Conservation (phyloP, 169 alveolate species). For the Eimeria acervulina region DNA sequence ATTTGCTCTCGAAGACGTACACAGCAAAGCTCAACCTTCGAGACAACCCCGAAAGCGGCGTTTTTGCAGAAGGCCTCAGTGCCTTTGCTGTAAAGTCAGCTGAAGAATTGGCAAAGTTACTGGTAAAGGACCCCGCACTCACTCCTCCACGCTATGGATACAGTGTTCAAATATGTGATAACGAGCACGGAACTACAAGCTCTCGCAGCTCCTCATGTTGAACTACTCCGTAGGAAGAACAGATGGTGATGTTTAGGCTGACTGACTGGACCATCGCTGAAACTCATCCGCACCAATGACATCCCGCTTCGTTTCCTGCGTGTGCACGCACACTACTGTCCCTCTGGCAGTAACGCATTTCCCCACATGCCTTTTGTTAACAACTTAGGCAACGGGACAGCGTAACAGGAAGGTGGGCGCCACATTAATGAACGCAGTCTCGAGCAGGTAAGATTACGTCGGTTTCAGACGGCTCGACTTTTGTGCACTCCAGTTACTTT, state of each 20-base stretch:
- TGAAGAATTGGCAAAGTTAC: slow-evolving; percentile 91
- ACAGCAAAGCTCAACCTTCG: slow-evolving; percentile 92
- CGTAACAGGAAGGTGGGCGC: slow-evolving; percentile 92
- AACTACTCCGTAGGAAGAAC: background rate
- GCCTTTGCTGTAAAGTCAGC: slow-evolving; percentile 91
- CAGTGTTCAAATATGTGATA: background rate
- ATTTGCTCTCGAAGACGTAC: slow-evolving; percentile 92
- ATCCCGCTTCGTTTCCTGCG: background rate
- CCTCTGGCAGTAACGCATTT: background rate
- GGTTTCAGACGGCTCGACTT: background rate
- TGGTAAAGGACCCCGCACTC: slow-evolving; percentile 57
- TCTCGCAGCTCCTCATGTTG: background rate
- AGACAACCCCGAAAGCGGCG: slow-evolving; percentile 92
- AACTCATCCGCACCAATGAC: background rate
- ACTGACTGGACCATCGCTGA: background rate
- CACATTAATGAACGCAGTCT: slow-evolving; percentile 93
- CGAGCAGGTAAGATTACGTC: slow-evolving; percentile 86
- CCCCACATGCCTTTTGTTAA: background rate
- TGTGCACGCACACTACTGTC: background rate
- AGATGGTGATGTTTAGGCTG: background rate
- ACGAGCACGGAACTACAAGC: background rate
- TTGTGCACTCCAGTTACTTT: background rate
- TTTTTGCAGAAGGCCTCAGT: slow-evolving; percentile 94
- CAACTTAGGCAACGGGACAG: slow-evolving; percentile 78
- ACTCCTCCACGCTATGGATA: background rate